phyloP scores from a whole-genome alignment of 306 rosid genomes.

The Vigna reflexopilosa region DNA sequence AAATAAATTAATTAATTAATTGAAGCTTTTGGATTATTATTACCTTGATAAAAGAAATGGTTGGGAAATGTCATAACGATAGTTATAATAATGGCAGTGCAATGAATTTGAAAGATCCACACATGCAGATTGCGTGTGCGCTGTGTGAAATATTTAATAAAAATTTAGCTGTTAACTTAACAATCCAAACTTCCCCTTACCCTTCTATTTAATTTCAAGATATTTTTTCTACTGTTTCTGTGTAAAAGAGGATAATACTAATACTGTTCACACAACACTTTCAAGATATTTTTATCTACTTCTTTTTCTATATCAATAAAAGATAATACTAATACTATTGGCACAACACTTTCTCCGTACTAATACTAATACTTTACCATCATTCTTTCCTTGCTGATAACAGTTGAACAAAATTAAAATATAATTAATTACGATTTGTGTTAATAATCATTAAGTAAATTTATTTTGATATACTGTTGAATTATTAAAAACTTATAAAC shows the following conservation, averaged over 20 bases:
- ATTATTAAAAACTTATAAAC: too few species aligned
- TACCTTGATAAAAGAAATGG: not conserved
- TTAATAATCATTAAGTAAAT: too few species aligned
- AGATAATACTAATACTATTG: not conserved
- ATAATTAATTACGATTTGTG: too few species aligned
- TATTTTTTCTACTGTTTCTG: conserved; percentile 4
- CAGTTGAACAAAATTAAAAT: too few species aligned
- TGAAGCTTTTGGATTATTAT: not conserved
- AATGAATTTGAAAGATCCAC: conserved; percentile 19
- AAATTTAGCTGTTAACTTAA: conserved; percentile 49
- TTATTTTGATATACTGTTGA: too few species aligned
- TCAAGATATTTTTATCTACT: too few species aligned
- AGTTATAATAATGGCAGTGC: not conserved
- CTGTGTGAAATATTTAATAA: conserved; percentile 35
- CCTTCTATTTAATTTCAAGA: conserved; percentile 1
- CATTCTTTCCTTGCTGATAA: too few species aligned
- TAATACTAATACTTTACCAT: too few species aligned
- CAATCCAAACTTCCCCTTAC: conserved; percentile 34
- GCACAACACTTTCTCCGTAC: not conserved
- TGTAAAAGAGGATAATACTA: not conserved
- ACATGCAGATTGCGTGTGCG: conserved; percentile 57
- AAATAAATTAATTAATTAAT: not conserved
- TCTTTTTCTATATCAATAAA: not conserved
- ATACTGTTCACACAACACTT: too few species aligned
- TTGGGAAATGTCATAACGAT: not conserved